Evolutionary conservation across 352 stramenopile species (phyloP).

Genomic region (Thraustochytrium striatum): DNA sequence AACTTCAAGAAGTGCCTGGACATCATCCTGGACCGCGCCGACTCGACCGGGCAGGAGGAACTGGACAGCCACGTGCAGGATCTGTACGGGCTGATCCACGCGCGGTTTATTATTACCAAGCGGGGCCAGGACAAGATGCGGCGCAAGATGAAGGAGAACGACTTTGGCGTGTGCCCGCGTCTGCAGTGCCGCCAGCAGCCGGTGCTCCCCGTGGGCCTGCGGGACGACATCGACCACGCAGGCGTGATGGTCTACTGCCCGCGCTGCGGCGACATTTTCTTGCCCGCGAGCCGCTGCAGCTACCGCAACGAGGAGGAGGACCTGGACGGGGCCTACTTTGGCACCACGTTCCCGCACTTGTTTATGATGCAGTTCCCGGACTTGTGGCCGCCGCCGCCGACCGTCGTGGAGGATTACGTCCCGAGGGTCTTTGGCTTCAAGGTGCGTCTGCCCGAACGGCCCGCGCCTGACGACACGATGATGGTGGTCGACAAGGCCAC

Average conservation of each 20-base stretch:
- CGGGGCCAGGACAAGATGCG: conserved; percentile 98
- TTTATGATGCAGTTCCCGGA: conserved; percentile 97
- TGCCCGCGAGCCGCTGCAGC: conserved; percentile 57
- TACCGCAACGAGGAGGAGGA: conserved; percentile 46
- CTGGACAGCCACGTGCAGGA: conserved; percentile 90
- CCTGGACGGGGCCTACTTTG: conserved; percentile 93
- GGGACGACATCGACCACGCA: conserved; percentile 83
- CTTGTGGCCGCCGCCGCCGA: conserved; percentile 58
- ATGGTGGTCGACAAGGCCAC: conserved; percentile 10
- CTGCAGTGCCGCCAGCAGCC: conserved; percentile 96
- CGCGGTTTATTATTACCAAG: conserved; percentile 97
- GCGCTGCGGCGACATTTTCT: conserved; percentile 64
- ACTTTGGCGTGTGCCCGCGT: conserved; percentile 95
- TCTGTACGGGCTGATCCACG: conserved; percentile 99
- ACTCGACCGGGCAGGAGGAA: conserved; percentile 56
- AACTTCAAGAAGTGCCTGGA: conserved; percentile 83
- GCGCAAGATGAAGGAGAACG: conserved; percentile 93
- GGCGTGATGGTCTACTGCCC: conserved; percentile 72
- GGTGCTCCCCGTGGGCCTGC: conserved; percentile 92
- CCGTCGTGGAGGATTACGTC: conserved; percentile 59
- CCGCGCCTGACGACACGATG: conserved; percentile 4
- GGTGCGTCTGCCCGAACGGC: conserved; percentile 64
- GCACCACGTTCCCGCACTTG: conserved; percentile 95
- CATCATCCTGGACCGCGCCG: conserved; percentile 76
- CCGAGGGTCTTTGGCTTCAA: conserved; percentile 84